Evolutionary conservation across 2,329 filamentous ascomycete genomes (phyloP).

Genomic region (Zymoseptoria pseudotritici): DNA sequence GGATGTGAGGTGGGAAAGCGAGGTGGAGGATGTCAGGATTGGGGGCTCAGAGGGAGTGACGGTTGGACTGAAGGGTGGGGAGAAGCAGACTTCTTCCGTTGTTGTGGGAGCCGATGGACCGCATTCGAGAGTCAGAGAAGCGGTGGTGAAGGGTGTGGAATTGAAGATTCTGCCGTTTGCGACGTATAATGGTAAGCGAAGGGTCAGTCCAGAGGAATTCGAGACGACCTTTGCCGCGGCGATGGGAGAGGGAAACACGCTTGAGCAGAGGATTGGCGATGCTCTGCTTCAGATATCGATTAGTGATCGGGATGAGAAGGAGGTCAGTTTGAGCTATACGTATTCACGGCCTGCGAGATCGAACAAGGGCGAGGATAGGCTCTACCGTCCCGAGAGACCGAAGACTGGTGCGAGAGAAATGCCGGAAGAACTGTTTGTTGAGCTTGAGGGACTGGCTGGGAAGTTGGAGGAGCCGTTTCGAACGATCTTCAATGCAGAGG

Average conservation of each 20-base stretch:
- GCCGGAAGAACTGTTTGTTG: conserved; percentile 31
- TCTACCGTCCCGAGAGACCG: conserved; percentile 30
- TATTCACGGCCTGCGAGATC: conserved; percentile 31
- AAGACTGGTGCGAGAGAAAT: conserved; percentile 28
- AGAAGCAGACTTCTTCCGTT: conserved; percentile 9
- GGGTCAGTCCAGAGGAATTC: conserved; percentile 14
- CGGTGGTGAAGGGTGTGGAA: conserved; percentile 19
- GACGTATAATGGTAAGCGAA: conserved; percentile 30
- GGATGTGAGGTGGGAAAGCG: conserved; percentile 30
- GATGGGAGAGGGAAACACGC: conserved; percentile 17
- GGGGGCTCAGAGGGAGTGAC: neutral
- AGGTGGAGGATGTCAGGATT: conserved; percentile 12
- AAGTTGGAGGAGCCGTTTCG: conserved; percentile 26
- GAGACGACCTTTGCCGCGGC: conserved; percentile 6
- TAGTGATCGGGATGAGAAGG: conserved; percentile 20
- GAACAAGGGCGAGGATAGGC: conserved; percentile 21
- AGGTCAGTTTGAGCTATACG: conserved; percentile 32
- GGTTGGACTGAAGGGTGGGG: conserved; percentile 3
- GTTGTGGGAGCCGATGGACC: conserved; percentile 34
- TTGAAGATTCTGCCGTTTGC: conserved; percentile 32
- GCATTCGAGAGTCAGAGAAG: conserved; percentile 30
- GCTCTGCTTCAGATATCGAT: conserved; percentile 29
- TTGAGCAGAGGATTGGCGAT: conserved; percentile 20
- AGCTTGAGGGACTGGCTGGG: conserved; percentile 23
- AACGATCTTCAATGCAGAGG: conserved; percentile 27